Evolutionary conservation across 371 early-diverging fungal genomes (phyloP).

Genomic region (Mucor circinelloides): DNA sequence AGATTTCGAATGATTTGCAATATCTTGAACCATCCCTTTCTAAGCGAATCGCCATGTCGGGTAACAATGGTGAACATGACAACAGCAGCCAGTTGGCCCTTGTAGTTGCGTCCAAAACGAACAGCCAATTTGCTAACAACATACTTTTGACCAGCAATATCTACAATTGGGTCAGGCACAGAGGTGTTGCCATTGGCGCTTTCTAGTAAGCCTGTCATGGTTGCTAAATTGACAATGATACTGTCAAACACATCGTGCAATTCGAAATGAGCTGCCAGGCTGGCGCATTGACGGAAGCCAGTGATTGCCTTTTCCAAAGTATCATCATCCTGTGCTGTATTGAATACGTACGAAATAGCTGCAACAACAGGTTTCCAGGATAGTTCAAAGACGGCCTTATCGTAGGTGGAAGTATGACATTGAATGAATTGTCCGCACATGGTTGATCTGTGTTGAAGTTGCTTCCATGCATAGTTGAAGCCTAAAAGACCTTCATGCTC

Average conservation of each 20-base stretch:
- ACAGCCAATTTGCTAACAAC: constrained; percentile 73
- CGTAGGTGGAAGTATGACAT: constrained; percentile 58
- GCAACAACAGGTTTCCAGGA: constrained; percentile 68
- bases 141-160: constrained; percentile 63
- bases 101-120: constrained; percentile 87
- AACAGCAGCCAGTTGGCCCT: constrained; percentile 87
- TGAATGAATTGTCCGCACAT: constrained; percentile 50
- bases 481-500: constrained; percentile 94
- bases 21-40: constrained; percentile 77
- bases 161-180: constrained; percentile 62
- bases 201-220: constrained; percentile 76
- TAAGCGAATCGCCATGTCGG: constrained; percentile 72
- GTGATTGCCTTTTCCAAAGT: constrained; percentile 80
- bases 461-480: constrained; percentile 94
- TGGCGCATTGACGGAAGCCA: constrained; percentile 81
- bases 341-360: constrained; percentile 78
- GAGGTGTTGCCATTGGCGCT: constrained; percentile 44
- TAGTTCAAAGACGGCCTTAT: constrained; percentile 66
- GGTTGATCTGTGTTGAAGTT: constrained; percentile 67
- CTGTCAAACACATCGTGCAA: constrained; percentile 79
- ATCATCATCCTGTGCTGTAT: constrained; percentile 78
- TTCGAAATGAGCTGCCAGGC: constrained; percentile 73
- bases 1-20: constrained; percentile 77
- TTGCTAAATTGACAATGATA: constrained; percentile 73
- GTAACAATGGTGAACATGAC: constrained; percentile 79